phyloP scores from a whole-genome alignment of 1,284 basidiomycete genomes.

The Earliella scabrosa region DNA sequence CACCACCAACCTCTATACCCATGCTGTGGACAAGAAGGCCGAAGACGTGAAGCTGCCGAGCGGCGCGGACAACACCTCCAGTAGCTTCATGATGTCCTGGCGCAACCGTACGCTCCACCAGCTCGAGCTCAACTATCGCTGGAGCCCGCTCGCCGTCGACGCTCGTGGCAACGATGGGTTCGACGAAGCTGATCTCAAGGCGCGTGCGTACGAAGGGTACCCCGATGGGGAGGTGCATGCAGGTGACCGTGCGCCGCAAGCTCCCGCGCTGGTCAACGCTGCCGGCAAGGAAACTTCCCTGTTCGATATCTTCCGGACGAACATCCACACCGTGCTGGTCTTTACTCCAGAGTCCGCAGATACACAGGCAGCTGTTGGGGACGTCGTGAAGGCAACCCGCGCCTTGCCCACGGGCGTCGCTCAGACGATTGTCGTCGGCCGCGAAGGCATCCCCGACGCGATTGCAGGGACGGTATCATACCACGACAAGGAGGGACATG shows the following conservation, averaged over 20 bases:
- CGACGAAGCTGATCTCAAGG: conserved; percentile 7
- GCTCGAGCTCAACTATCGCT: conserved; percentile 51
- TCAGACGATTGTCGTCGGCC: conserved; percentile 13
- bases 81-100: conserved; percentile 3
- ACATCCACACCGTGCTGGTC: conserved; percentile 33
- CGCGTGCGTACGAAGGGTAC: conserved; percentile 8
- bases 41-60: not conserved
- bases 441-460: not conserved
- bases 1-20: conserved; percentile 15
- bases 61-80: not conserved
- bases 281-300: conserved; percentile 23
- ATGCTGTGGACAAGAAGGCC: not conserved
- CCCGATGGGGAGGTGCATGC: conserved; percentile 35
- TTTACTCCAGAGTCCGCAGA: conserved; percentile 16
- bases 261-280: conserved; percentile 36
- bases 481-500: conserved; percentile 23
- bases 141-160: conserved; percentile 49
- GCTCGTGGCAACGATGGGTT: conserved; percentile 27
- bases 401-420: conserved; percentile 4
- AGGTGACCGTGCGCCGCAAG: conserved; percentile 51
- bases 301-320: conserved; percentile 29
- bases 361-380: not conserved
- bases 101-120: conserved; percentile 32
- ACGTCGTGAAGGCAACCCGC: not conserved
- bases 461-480: not conserved